A percentile compares a stretch with the other conserved stretches of the same genome.
These are phyloP conservation scores for Ophiostoma tasmaniense DNA, from an alignment of 2,329 filamentous ascomycete species.

Conservation along the genomic window DNA sequence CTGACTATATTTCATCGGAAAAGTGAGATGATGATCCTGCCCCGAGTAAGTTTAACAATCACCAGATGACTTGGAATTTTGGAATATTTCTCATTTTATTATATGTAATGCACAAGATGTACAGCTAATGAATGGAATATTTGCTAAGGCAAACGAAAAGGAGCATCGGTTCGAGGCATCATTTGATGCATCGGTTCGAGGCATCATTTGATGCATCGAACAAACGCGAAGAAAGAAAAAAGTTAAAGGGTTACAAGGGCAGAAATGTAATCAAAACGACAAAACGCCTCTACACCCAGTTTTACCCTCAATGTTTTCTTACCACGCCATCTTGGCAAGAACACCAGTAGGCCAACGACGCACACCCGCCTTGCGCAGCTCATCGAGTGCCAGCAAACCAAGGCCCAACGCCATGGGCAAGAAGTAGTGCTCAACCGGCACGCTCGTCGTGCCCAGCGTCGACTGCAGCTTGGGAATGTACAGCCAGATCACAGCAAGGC, in stretches of 20 bases:
- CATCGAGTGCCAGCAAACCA: conserved; percentile 43
- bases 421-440: conserved; percentile 45
- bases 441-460: conserved; percentile 40
- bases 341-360: conserved; percentile 36
- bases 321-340: conserved; percentile 44
- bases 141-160: neutral
- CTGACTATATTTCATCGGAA: neutral
- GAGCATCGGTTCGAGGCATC: neutral
- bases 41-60: neutral
- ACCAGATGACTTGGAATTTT: neutral
- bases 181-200: neutral
- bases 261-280: neutral
- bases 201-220: neutral
- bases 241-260: neutral
- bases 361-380: conserved; percentile 43
- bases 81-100: neutral
- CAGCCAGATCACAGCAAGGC: conserved; percentile 46
- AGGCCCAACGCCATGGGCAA: conserved; percentile 43
- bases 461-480: conserved; percentile 42
- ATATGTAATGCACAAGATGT: neutral
- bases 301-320: neutral
- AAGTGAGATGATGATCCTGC: neutral
- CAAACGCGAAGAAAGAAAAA: neutral
- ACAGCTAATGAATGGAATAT: neutral
- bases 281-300: neutral